These are phyloP conservation scores for Stephanodiscus triporus DNA, from an alignment of 108 stramenopile species.

Conservation along the genomic window DNA sequence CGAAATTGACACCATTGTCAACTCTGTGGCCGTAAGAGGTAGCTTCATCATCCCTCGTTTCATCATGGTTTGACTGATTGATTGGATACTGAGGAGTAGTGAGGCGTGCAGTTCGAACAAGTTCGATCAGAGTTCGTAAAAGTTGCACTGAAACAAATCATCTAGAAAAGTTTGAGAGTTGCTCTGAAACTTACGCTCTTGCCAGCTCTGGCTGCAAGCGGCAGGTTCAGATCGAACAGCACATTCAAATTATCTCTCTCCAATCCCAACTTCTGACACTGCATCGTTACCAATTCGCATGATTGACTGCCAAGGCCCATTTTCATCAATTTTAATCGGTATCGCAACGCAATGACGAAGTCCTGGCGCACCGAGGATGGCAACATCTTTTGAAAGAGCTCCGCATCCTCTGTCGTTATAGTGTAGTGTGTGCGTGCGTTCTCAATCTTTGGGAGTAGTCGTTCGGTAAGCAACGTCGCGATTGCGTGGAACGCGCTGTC, in stretches of 20 bases:
- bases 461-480: slow-evolving; percentile 65
- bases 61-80: slow-evolving; percentile 5
- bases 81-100: slow-evolving; percentile 20
- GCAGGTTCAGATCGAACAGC: slow-evolving; percentile 49
- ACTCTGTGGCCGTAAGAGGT: not conserved
- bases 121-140: not conserved
- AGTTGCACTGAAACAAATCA: not conserved
- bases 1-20: slow-evolving; percentile 34
- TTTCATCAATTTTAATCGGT: slow-evolving; percentile 45
- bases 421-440: slow-evolving; percentile 33
- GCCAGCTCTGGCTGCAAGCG: slow-evolving; percentile 24
- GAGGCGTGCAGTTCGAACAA: not conserved
- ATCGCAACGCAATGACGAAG: slow-evolving; percentile 75
- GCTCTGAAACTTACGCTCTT: not conserved
- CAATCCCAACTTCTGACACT: slow-evolving; percentile 71
- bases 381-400: slow-evolving; percentile 61
- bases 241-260: slow-evolving; percentile 62
- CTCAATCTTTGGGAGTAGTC: slow-evolving; percentile 54
- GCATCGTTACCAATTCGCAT: slow-evolving; percentile 44
- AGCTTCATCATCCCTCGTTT: slow-evolving; percentile 2
- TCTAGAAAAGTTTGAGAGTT: not conserved
- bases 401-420: slow-evolving; percentile 51
- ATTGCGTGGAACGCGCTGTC: slow-evolving; percentile 78
- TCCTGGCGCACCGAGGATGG: slow-evolving; percentile 43
- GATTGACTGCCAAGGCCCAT: slow-evolving; percentile 20